Conservation (phyloP, 2,329 filamentous ascomycete species). For the Ophiostoma pallidulum region DNA sequence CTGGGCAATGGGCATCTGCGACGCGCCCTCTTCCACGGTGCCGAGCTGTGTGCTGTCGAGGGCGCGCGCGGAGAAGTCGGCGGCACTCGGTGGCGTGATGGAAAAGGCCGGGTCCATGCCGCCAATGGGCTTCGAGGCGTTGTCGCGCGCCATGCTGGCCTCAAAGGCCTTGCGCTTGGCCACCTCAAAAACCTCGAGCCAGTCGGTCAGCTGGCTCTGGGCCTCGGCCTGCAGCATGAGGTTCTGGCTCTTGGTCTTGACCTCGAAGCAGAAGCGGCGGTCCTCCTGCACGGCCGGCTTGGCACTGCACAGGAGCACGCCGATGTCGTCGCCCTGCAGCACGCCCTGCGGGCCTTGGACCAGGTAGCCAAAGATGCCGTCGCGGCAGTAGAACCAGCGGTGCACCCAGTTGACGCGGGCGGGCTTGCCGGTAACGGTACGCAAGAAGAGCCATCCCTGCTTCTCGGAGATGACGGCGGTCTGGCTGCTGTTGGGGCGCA, state of each 20-base stretch:
- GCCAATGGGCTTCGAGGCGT: conserved; percentile 28
- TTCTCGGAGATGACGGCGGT: conserved; percentile 58
- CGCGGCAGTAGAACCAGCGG: conserved; percentile 91
- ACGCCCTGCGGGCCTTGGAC: conserved; percentile 78
- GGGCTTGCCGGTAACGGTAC: conserved; percentile 76
- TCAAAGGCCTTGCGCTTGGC: conserved; percentile 91
- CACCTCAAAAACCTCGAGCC: conserved; percentile 87
- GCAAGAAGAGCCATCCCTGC: conserved; percentile 87
- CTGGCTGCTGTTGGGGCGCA: conserved; percentile 45
- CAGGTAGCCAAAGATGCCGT: conserved; percentile 93
- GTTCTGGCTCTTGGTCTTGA: conserved; percentile 93
- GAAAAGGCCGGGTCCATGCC: conserved; percentile 71
- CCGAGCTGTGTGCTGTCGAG: conserved; percentile 34
- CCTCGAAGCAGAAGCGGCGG: conserved; percentile 91
- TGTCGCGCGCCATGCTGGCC: conserved; percentile 48
- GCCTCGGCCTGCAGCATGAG: conserved; percentile 89
- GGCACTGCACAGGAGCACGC: conserved; percentile 85
- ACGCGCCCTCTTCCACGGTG: conserved; percentile 18
- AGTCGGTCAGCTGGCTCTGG: conserved; percentile 83
- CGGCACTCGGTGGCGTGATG: conserved; percentile 77
- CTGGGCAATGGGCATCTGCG: conserved; percentile 46
- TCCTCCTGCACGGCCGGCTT: conserved; percentile 89
- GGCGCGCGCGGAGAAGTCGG: conserved; percentile 79
- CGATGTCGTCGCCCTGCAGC: conserved; percentile 91
- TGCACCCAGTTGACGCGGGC: conserved; percentile 82